These are phyloP conservation scores for Hemisphaericaspora subhashii DNA, from an alignment of 1,139 yeast genomes.

Conservation along the genomic window DNA sequence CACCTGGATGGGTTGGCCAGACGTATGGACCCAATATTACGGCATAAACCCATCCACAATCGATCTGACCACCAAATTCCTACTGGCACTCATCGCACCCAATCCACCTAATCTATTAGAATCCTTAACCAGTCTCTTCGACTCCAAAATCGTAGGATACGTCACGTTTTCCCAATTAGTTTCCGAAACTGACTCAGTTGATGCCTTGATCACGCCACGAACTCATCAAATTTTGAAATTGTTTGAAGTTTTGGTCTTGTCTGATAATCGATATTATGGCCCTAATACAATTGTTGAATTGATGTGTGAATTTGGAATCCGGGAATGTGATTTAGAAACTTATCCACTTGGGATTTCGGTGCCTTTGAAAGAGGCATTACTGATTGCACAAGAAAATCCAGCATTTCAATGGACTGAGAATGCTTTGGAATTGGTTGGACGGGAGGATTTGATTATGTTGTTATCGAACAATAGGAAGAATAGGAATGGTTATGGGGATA, in stretches of 20 bases:
- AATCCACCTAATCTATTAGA: constrained; percentile 57
- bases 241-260: constrained; percentile 63
- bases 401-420: constrained; percentile 48
- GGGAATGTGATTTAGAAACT: constrained; percentile 56
- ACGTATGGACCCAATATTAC: constrained; percentile 63
- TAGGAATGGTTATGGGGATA: background rate
- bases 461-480: constrained; percentile 1
- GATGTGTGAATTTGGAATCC: constrained; percentile 57
- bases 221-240: constrained; percentile 57
- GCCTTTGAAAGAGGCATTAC: constrained; percentile 63
- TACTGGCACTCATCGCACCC: constrained; percentile 44
- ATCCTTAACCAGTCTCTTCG: constrained; percentile 55
- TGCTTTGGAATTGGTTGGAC: constrained; percentile 61
- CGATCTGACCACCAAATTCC: constrained; percentile 30
- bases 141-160: constrained; percentile 46
- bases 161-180: constrained; percentile 68
- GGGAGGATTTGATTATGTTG: constrained; percentile 59
- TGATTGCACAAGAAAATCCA: constrained; percentile 56
- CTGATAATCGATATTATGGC: constrained; percentile 43
- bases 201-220: constrained; percentile 61
- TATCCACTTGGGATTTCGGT: constrained; percentile 71
- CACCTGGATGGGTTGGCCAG: constrained; percentile 75
- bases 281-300: constrained; percentile 56
- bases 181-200: constrained; percentile 64
- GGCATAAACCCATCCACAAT: constrained; percentile 25